Percentiles rank a stretch among this genome's conserved stretches.
Evolutionary conservation across 495 filamentous ascomycete species (phyloP).

Genomic region (Hypoxylon crocopeplum): DNA sequence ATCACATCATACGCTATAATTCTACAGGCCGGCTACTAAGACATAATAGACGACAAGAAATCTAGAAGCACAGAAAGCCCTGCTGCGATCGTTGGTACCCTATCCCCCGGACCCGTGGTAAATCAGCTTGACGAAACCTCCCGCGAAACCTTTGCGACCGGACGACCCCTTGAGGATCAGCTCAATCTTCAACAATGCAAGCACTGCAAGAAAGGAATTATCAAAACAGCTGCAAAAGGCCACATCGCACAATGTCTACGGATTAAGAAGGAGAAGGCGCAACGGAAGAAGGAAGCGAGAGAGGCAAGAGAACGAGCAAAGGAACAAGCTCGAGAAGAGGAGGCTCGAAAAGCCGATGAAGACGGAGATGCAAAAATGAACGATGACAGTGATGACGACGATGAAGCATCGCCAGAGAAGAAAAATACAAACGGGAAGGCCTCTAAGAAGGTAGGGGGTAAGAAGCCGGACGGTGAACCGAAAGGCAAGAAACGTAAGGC

Average conservation of each 20-base stretch:
- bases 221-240: slow-evolving; percentile 64
- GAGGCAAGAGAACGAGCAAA: slow-evolving; percentile 75
- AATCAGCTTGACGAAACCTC: slow-evolving; percentile 76
- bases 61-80: slow-evolving; percentile 46
- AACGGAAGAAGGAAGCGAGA: slow-evolving; percentile 79
- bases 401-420: slow-evolving; percentile 55
- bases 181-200: slow-evolving; percentile 78
- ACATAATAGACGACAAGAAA: slow-evolving; percentile 53
- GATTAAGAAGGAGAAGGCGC: slow-evolving; percentile 76
- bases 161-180: slow-evolving; percentile 72
- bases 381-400: slow-evolving; percentile 83
- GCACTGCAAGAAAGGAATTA: slow-evolving; percentile 77
- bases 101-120: slow-evolving; percentile 63
- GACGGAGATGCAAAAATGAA: slow-evolving; percentile 70
- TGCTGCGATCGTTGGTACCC: slow-evolving; percentile 53
- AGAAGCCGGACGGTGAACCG: slow-evolving; percentile 70
- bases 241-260: slow-evolving; percentile 75
- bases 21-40: background rate
- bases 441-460: slow-evolving; percentile 73
- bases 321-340: slow-evolving; percentile 61
- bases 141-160: slow-evolving; percentile 73
- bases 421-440: slow-evolving; percentile 58
- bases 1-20: background rate
- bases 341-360: slow-evolving; percentile 62
- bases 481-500: slow-evolving; percentile 95